phyloP scores from a whole-genome alignment of 176 grass and related monocot species.

The Paspalum vaginatum region DNA sequence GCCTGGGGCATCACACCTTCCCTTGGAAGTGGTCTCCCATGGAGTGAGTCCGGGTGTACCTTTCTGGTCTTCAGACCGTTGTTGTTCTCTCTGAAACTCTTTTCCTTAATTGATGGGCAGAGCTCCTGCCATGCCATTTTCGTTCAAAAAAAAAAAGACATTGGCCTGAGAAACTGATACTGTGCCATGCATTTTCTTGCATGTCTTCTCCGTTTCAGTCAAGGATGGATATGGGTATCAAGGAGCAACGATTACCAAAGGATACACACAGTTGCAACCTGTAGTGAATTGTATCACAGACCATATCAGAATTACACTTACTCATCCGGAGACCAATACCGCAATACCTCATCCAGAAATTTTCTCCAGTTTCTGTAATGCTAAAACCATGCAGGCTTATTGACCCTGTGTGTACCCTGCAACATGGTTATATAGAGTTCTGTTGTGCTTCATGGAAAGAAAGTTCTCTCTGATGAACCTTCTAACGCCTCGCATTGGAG shows the following conservation, averaged over 20 bases:
- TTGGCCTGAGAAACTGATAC: too few species aligned
- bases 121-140: too few species aligned
- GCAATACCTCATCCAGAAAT: not conserved
- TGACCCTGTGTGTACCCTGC: not conserved
- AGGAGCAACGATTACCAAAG: not conserved
- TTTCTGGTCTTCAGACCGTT: too few species aligned
- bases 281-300: not conserved
- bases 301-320: not conserved
- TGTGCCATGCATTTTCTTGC: too few species aligned
- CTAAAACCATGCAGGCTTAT: constrained; percentile 4
- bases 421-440: not conserved
- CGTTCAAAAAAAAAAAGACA: too few species aligned
- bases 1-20: too few species aligned
- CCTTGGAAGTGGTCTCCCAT: too few species aligned
- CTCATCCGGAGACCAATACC: not conserved
- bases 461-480: not conserved
- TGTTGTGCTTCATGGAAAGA: not conserved
- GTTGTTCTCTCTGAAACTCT: too few species aligned
- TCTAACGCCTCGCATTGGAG: not conserved
- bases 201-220: not conserved
- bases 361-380: constrained; percentile 4
- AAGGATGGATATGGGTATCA: not conserved
- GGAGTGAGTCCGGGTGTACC: too few species aligned
- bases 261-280: not conserved
- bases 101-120: too few species aligned